These are phyloP conservation scores for Candida golubevii DNA, from an alignment of 805 yeast genomes.

Conservation along the genomic window DNA sequence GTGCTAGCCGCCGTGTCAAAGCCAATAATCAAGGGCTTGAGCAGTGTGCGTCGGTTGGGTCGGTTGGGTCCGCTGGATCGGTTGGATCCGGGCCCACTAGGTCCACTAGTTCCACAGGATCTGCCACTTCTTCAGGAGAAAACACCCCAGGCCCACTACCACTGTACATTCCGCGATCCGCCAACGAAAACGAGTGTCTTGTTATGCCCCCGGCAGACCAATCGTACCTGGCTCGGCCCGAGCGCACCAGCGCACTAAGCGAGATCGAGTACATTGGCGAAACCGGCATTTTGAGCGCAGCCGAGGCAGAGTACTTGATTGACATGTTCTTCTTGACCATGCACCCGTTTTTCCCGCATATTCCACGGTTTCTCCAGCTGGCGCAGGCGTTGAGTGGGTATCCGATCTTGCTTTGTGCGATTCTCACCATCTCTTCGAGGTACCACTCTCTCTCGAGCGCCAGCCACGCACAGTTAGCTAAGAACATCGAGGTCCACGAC, in stretches of 20 bases:
- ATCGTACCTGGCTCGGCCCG: slow-evolving; percentile 41
- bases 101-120: background rate
- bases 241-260: slow-evolving; percentile 44
- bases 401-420: slow-evolving; percentile 77
- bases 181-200: slow-evolving; percentile 21
- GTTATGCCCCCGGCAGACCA: slow-evolving; percentile 43
- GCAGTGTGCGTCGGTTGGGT: background rate
- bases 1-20: background rate
- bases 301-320: slow-evolving; percentile 55
- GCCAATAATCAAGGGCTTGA: background rate
- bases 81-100: background rate
- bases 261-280: slow-evolving; percentile 65
- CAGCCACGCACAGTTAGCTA: slow-evolving; percentile 20
- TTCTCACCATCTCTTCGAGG: slow-evolving; percentile 74
- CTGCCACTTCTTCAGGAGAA: background rate
- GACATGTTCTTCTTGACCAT: slow-evolving; percentile 65
- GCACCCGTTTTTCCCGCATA: slow-evolving; percentile 88
- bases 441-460: slow-evolving; percentile 57
- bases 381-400: slow-evolving; percentile 66
- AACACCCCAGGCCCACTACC: slow-evolving; percentile 13
- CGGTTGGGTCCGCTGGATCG: background rate
- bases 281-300: slow-evolving; percentile 53
- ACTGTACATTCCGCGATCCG: slow-evolving; percentile 15
- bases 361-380: slow-evolving; percentile 69
- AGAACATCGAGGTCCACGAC: slow-evolving; percentile 67